Conservation (phyloP, 2,329 filamentous ascomycete genomes). For the Fusarium mundagurra region DNA sequence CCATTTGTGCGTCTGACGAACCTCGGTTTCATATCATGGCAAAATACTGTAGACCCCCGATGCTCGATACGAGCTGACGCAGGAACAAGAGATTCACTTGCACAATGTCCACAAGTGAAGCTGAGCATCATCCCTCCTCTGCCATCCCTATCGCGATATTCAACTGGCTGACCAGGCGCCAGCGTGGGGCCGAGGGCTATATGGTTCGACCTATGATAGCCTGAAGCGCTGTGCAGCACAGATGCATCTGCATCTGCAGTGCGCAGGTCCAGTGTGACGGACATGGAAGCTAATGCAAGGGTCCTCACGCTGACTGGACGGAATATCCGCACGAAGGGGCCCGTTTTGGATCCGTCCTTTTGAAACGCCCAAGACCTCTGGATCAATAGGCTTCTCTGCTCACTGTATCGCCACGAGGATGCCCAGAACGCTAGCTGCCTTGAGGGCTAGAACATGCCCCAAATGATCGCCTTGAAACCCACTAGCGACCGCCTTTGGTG, state of each 20-base stretch:
- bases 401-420: constrained; percentile 24
- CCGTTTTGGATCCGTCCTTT: constrained; percentile 34
- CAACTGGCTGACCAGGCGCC: constrained; percentile 36
- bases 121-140: constrained; percentile 3
- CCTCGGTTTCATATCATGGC: constrained; percentile 1
- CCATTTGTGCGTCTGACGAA: constrained; percentile 8
- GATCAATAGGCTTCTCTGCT: constrained; percentile 22
- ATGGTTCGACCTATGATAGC: constrained; percentile 14
- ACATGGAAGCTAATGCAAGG: constrained; percentile 32
- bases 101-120: constrained; percentile 3
- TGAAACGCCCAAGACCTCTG: constrained; percentile 28
- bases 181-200: constrained; percentile 20
- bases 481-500: constrained; percentile 29
- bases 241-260: constrained; percentile 6
- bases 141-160: constrained; percentile 2
- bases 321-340: constrained; percentile 15
- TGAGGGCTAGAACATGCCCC: constrained; percentile 25
- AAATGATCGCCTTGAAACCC: constrained; percentile 37
- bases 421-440: constrained; percentile 27
- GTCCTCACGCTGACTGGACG: constrained; percentile 27
- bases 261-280: constrained; percentile 23
- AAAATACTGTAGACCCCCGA: background rate
- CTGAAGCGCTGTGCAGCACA: constrained; percentile 10
- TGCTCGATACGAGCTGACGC: constrained; percentile 11
- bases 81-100: constrained; percentile 21